Conservation (phyloP, 2,329 filamentous ascomycete genomes). For the Tetracladium maxilliforme region DNA sequence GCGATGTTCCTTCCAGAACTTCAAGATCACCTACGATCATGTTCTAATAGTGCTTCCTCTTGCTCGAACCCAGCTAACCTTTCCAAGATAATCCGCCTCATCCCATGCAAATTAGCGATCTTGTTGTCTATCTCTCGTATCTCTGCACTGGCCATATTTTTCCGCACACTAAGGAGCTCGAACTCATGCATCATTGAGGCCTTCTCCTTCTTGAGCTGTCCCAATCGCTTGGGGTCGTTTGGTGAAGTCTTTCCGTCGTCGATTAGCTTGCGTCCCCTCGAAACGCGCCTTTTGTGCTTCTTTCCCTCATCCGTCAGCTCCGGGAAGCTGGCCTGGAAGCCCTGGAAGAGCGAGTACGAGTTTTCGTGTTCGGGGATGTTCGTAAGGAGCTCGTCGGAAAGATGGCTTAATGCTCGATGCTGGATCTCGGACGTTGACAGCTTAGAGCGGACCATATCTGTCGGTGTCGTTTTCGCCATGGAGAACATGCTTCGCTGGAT, state of each 20-base stretch:
- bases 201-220: conserved; percentile 67
- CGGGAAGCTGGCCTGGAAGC: conserved; percentile 83
- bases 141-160: conserved; percentile 95
- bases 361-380: conserved; percentile 82
- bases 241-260: conserved; percentile 39
- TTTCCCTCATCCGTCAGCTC: conserved; percentile 53
- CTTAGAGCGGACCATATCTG: conserved; percentile 81
- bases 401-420: conserved; percentile 74
- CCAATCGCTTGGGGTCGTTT: conserved; percentile 49
- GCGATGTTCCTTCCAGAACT: conserved; percentile 5
- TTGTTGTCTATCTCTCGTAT: conserved; percentile 96
- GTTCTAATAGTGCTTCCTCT: conserved; percentile 80
- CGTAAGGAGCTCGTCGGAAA: conserved; percentile 77
- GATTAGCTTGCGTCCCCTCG: conserved; percentile 64
- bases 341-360: conserved; percentile 87
- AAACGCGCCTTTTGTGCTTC: conserved; percentile 54
- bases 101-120: conserved; percentile 80
- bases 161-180: conserved; percentile 82
- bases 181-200: conserved; percentile 68
- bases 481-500: conserved; percentile 86
- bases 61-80: conserved; percentile 75
- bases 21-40: conserved; percentile 50
- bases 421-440: conserved; percentile 88
- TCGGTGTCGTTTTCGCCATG: conserved; percentile 81
- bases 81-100: conserved; percentile 85